These are phyloP conservation scores for Barnettozyma botsteinii DNA, from an alignment of 805 yeast genomes.

Conservation along the genomic window DNA sequence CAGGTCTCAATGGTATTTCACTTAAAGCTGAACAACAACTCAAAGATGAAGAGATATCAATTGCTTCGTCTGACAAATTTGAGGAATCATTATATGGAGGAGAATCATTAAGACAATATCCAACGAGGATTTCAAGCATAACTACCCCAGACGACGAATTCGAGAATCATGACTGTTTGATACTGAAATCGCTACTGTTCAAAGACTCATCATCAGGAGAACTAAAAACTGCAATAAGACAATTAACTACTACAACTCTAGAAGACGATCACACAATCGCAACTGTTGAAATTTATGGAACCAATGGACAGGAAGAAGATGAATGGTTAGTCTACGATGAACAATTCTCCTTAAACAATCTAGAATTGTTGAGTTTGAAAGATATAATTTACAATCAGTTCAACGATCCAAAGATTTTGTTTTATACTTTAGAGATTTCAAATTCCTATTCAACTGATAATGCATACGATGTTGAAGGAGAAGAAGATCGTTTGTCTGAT, in stretches of 20 bases:
- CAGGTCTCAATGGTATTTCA: background rate
- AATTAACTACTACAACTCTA: conserved; percentile 4
- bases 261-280: background rate
- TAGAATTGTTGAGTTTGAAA: conserved; percentile 30
- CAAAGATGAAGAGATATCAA: conserved; percentile 7
- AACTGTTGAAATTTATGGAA: background rate
- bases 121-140: conserved; percentile 8
- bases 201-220: conserved; percentile 18
- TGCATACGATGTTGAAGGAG: conserved; percentile 10
- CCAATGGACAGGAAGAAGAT: conserved; percentile 17
- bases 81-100: background rate
- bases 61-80: background rate
- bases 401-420: conserved; percentile 28
- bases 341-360: conserved; percentile 30
- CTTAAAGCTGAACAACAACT: background rate
- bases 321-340: conserved; percentile 39
- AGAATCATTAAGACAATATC: conserved; percentile 9
- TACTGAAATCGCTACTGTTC: conserved; percentile 19
- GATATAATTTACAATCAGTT: conserved; percentile 28
- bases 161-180: conserved; percentile 10
- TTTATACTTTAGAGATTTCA: conserved; percentile 23
- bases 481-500: conserved; percentile 4
- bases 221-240: conserved; percentile 23
- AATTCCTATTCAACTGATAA: conserved; percentile 1
- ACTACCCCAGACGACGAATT: conserved; percentile 1